Evolutionary conservation across 169 alveolate species (phyloP), one percentile per base, ranked within the genome.

Genomic region (Babesia gibsoni): DNA sequence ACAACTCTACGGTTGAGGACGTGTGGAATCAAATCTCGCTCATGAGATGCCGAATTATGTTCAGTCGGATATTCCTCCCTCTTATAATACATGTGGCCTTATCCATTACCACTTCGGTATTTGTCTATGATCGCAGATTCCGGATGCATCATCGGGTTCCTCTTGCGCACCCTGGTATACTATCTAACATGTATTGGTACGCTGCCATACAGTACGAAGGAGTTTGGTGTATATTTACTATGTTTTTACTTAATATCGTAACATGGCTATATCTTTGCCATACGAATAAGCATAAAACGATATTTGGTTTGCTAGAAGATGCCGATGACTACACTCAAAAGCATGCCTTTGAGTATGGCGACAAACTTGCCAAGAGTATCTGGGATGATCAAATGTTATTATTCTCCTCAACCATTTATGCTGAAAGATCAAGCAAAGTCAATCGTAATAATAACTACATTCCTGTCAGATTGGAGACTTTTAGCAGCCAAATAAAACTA

Each of bases 161-260:
- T 23, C 35, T 79, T 27, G 88, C 66, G 25, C 88, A 68, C 45
- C 79, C 84, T 9, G 69, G 53, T 12, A 46, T 69, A 10, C 52
- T 79, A 3, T 37, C 88, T 25, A 65, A 56, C 52, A 33, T 68
- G 22, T 52, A 69, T 57, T 79, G 88, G 88, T 69, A 63, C 42
- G 84, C 73, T 52, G 88, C 88, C 3, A 39, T 79, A 18, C 78
- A 79, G 48, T 79, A 79, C 36, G 88, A 79, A 33, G 88, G 88
- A 8, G 41, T 79, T 16, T 46, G 70, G 83, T 79, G 88, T 49
- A 79, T 68, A 39, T 45, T 52, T 14, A 33, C 52, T 4, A 16
- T 67, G 52, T 67, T 67, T 22, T n/a, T 68, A 42, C n/a, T 77
- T 12, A 77, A 77, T 42, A 18, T 77, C 32, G 42, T 18, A 29